Evolutionary conservation across 257 asterid species (phyloP), one percentile per base, ranked within the genome.

Genomic region (Sherardia arvensis): DNA sequence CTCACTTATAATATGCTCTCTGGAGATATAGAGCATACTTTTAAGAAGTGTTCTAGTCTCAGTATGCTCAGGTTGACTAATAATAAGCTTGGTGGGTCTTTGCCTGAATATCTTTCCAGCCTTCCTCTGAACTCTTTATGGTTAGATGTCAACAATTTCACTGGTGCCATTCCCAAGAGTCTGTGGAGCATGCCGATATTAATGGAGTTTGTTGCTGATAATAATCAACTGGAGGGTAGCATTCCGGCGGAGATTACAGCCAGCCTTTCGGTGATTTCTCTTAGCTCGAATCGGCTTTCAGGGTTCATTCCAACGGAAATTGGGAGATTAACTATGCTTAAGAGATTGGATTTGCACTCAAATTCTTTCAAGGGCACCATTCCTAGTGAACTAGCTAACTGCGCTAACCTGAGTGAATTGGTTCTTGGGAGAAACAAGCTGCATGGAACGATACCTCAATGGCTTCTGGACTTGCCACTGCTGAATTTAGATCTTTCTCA

Each of bases 131-230:
- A 80, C 74, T 74, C 73, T 67, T 87, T 91, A 23, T 92, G 81
- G 30, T 66, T 91, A 70, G 98, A 91, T 78, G 86, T 83, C 0
- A 91, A 91, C 68, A 86, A 85, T 65, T 78, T 91, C 12, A 77
- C 96, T 0, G 98, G 98, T 40, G 12, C 76, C 6, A 71, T 91
- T 60, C 95, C 98, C 0, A 58, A 53, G 8, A 78, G 72, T 48
- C 47, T 91, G 20, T 91, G 96, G 96, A 81, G 74, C 27, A 88
- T 87, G 0, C 5, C 25, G 64, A 61, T 54, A 72, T 70, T 91
- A 77, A 69, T 86, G 53, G 94, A 82, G 75, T 83, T 91, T 69
- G 78, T 87, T 26, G 96, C 93, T 17, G 79, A 86, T 0, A 82
- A 80, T 71, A 91, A 91, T 69, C 81, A 55, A 65, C 72, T 91